phyloP scores from a whole-genome alignment of 441 rosid genomes.

The Gossypium gossypioides region DNA sequence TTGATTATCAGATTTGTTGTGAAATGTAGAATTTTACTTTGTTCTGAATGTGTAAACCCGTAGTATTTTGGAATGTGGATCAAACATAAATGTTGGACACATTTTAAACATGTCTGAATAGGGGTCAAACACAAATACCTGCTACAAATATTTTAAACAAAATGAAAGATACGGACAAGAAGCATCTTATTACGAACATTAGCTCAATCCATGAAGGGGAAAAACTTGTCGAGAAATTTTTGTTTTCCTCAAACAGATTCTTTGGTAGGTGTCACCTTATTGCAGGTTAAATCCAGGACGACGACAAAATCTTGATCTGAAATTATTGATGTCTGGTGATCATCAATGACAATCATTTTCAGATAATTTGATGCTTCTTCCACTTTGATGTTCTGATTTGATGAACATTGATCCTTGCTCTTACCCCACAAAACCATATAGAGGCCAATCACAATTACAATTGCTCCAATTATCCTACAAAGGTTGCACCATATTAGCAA shows the following conservation, averaged over 20 bases:
- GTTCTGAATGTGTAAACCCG: too few species aligned
- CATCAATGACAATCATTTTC: not conserved
- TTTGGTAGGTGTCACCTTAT: slow-evolving; percentile 12
- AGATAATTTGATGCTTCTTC: not conserved
- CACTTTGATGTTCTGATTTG: not conserved
- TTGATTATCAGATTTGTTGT: not conserved
- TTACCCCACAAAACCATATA: slow-evolving; percentile 40
- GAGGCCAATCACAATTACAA: slow-evolving; percentile 31
- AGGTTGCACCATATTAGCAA: not conserved
- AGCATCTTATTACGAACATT: not conserved
- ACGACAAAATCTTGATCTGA: slow-evolving; percentile 18
- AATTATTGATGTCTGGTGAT: not conserved
- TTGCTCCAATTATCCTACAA: slow-evolving; percentile 31
- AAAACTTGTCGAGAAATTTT: not conserved
- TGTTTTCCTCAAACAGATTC: slow-evolving; percentile 13
- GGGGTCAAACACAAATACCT: not conserved
- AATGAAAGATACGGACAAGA: not conserved
- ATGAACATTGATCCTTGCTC: slow-evolving; percentile 27
- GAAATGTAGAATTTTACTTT: too few species aligned
- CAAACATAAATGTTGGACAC: not conserved
- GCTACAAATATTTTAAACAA: not conserved
- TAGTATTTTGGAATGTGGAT: too few species aligned
- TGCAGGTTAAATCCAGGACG: slow-evolving; percentile 16
- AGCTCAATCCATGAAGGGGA: not conserved
- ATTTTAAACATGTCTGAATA: not conserved